A percentile compares a stretch with the other conserved stretches of the same genome.
Conservation (phyloP, 306 rosid species). For the Corylus heterophylla region DNA sequence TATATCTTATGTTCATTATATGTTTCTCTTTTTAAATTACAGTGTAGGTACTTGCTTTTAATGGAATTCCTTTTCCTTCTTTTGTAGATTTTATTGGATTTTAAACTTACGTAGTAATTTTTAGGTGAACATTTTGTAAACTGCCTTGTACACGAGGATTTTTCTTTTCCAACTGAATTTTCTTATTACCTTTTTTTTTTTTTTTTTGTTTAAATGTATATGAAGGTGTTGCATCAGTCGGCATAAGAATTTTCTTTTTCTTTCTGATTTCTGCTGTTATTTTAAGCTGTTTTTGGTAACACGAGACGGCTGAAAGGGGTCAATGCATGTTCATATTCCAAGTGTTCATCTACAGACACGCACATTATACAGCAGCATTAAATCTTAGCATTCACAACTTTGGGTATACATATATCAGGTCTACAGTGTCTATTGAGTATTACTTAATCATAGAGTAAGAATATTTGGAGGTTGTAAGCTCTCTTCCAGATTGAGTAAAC, state of each 20-base stretch:
- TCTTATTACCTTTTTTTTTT: neutral
- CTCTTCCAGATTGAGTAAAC: neutral
- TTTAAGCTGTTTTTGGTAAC: neutral
- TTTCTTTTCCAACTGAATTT: neutral
- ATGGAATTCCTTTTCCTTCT: neutral
- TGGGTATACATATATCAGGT: neutral
- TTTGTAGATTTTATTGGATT: neutral
- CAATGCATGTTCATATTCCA: neutral
- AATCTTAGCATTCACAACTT: neutral
- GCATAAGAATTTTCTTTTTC: too few species aligned
- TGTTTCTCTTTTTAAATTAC: conserved; percentile 7
- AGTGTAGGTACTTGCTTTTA: neutral
- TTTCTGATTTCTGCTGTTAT: too few species aligned
- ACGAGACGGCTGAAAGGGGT: neutral
- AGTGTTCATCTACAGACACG: neutral
- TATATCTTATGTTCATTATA: conserved; percentile 11
- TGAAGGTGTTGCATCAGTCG: neutral
- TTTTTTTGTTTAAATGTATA: neutral
- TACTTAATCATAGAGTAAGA: neutral
- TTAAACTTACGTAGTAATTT: neutral
- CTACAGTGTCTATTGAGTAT: neutral
- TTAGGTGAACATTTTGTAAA: neutral
- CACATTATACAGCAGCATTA: neutral
- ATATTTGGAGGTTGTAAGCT: neutral
- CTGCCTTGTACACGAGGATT: neutral